A percentile compares a stretch with the other conserved stretches of the same genome.
phyloP scores from a whole-genome alignment of 2,329 filamentous ascomycete genomes.

The Colletotrichum spaethianum region DNA sequence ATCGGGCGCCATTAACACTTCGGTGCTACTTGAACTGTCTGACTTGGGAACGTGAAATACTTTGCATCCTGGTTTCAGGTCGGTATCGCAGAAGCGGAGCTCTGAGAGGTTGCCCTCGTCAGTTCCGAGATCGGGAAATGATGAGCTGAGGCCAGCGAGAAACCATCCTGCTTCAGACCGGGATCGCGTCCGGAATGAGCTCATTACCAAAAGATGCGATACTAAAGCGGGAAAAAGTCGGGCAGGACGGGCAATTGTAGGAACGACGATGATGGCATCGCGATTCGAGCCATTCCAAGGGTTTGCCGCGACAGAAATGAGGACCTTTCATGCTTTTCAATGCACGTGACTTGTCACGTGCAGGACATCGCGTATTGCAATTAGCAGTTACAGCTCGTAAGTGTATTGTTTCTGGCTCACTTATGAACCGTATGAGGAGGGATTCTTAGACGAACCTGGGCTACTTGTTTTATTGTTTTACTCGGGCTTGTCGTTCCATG shows the following conservation, averaged over 20 bases:
- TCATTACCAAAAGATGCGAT: slow-evolving; percentile 35
- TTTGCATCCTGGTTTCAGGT: slow-evolving; percentile 70
- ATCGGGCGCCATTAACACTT: slow-evolving; percentile 54
- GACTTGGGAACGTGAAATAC: slow-evolving; percentile 66
- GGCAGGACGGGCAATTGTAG: not conserved
- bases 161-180: slow-evolving; percentile 61
- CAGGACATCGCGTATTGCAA: accelerated
- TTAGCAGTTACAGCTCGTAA: not conserved
- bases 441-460: no score
- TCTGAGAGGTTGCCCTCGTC: slow-evolving; percentile 56
- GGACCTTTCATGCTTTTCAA: not conserved
- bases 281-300: not conserved
- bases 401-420: not conserved
- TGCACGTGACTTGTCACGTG: not conserved
- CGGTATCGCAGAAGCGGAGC: slow-evolving; percentile 55
- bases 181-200: slow-evolving; percentile 44
- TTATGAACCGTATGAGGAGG: no score
- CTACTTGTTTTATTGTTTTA: no score
- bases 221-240: no score
- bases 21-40: slow-evolving; percentile 52
- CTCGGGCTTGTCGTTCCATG: not conserved
- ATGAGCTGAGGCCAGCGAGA: slow-evolving; percentile 66
- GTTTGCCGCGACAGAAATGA: not conserved
- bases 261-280: not conserved
- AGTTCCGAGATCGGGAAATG: slow-evolving; percentile 66